Conservation (phyloP, 176 grass and related monocot species). For the Oryza brachyantha region DNA sequence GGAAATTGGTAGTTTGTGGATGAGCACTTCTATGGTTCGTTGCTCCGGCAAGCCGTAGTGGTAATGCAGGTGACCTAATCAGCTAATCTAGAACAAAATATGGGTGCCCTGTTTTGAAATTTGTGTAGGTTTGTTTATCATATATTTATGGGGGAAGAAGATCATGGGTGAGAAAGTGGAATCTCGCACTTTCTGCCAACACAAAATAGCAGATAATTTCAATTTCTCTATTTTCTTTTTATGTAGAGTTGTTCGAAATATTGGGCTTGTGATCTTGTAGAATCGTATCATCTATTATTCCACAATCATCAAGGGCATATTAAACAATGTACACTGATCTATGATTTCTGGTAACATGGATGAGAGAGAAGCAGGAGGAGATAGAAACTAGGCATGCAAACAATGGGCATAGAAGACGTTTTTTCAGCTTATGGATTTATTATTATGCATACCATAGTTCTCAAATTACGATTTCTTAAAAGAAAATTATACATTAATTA, state of each 20-base stretch:
- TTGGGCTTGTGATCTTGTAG: neutral
- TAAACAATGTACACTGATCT: neutral
- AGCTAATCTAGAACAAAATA: slow-evolving; percentile 2
- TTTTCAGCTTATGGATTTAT: no score
- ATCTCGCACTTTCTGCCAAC: slow-evolving; percentile 27
- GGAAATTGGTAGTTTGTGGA: neutral
- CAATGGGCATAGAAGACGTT: no score
- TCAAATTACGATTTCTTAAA: no score
- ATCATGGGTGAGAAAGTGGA: slow-evolving; percentile 21
- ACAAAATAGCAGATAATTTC: neutral
- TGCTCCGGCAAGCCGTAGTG: slow-evolving; percentile 45
- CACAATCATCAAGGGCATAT: neutral
- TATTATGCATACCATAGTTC: no score
- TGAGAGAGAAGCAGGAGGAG: neutral
- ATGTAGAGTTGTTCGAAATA: neutral
- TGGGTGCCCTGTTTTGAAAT: neutral
- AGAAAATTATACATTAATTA: no score
- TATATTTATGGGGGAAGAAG: neutral
- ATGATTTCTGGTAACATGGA: neutral
- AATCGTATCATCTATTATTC: neutral
- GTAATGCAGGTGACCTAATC: slow-evolving; percentile 30
- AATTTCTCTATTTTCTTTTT: neutral
- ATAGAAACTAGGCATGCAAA: no score
- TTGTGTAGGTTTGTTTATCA: neutral
- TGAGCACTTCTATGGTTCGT: neutral